Evolutionary conservation across 768 basidiomycete genomes (phyloP).

Genomic region (Dioszegia aurantiaca): DNA sequence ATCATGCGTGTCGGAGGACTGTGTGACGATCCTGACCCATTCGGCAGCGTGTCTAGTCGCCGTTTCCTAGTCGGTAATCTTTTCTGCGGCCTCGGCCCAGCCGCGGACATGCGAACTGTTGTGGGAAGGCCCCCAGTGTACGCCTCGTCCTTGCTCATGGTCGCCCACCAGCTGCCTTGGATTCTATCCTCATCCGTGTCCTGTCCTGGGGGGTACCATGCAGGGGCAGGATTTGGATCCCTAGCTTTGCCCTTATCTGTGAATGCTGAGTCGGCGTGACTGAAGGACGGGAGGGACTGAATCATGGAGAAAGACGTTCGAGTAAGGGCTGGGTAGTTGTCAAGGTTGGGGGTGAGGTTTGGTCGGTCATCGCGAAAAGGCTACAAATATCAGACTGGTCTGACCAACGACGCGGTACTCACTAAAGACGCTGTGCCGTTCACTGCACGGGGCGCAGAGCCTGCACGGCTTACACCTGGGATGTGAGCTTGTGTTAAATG

Average conservation of each 20-base stretch:
- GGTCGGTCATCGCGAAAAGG: conserved; percentile 22
- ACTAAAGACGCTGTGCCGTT: conserved; percentile 1
- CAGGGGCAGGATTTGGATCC: conserved; percentile 29
- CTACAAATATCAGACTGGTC: neutral
- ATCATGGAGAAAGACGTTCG: conserved; percentile 38
- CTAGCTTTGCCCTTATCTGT: conserved; percentile 45
- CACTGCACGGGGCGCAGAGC: neutral
- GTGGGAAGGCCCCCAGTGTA: conserved; percentile 30
- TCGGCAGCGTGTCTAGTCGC: neutral
- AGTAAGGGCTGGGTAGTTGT: conserved; percentile 30
- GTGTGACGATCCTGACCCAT: neutral
- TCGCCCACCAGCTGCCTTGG: conserved; percentile 41
- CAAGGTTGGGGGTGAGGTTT: conserved; percentile 34
- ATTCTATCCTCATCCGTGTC: conserved; percentile 34
- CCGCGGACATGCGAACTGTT: conserved; percentile 25
- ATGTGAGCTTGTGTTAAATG: neutral
- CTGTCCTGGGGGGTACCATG: conserved; percentile 32
- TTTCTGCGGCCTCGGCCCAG: conserved; percentile 4
- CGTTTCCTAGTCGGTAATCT: conserved; percentile 10
- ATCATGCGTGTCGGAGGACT: conserved; percentile 2
- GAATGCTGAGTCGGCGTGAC: conserved; percentile 35
- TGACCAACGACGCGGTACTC: neutral
- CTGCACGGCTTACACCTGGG: neutral
- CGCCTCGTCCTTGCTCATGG: conserved; percentile 30
- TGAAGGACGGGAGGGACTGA: conserved; percentile 25